Evolutionary conservation across 495 filamentous ascomycete genomes (phyloP).

Genomic region (Penicillium taxi): DNA sequence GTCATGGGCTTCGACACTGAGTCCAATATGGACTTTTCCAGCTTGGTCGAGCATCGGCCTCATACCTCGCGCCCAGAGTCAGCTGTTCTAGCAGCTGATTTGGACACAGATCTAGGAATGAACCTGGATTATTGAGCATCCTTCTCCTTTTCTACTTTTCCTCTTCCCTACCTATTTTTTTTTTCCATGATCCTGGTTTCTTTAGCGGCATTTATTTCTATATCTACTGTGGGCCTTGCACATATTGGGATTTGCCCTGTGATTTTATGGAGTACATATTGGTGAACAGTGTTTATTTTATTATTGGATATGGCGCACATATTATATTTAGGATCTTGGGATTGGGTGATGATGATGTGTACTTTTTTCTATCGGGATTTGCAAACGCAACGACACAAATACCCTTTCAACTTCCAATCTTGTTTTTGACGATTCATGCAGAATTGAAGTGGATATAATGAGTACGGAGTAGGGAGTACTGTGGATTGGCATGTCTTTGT

Average conservation of each 20-base stretch:
- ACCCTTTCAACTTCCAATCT: no score
- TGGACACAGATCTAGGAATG: conserved; percentile 30
- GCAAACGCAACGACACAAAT: no score
- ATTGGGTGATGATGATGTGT: no score
- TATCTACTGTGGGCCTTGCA: conserved; percentile 10
- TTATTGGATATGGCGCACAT: no score
- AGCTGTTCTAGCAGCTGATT: conserved; percentile 13
- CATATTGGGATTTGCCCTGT: conserved; percentile 3
- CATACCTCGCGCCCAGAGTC: conserved; percentile 3
- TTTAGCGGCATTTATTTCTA: conserved; percentile 8
- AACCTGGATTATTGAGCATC: conserved; percentile 13
- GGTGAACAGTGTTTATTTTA: conserved; percentile 1
- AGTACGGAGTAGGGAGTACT: no score
- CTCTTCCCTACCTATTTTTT: conserved; percentile 5
- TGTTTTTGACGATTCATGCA: no score
- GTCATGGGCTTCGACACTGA: conserved; percentile 26
- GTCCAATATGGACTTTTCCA: conserved; percentile 24
- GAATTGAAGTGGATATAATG: no score
- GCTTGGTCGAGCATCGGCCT: conserved; percentile 11
- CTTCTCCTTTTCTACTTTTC: conserved; percentile 4
- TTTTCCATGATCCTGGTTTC: not conserved
- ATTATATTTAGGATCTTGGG: no score
- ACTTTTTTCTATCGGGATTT: no score
- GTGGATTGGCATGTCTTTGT: no score
- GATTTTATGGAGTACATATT: no score